Base-by-base conservation (phyloP, 345 rosid genomes). In the Turritis glabra region DNA sequence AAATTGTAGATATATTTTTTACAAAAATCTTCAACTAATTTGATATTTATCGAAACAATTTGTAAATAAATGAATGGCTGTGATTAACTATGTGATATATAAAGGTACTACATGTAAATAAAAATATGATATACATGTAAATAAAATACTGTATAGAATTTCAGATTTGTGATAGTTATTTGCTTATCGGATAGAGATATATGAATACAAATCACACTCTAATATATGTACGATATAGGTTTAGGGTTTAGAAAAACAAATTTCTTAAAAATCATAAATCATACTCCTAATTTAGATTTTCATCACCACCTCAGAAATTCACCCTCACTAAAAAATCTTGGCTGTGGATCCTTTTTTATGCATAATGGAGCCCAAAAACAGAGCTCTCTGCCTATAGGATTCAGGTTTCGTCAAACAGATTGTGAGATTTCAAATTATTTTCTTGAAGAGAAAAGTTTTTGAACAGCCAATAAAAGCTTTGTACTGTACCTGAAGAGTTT, bases 361-460 rank as follows among this genome's bases (percentile, higher is more conserved):
- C 6, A 22, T 10, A 38, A 73, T 73, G 71, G 64, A 53, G 32
- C 69, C 60, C 51, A 71, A 33, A 47, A 14, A 3, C 35, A 22
- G 21, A 50, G 55, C 22, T 33, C 9, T 43, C 48, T 73, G 47
- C 56, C 87, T 33, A 89, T 40, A 30, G 57, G 95, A 65, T 87
- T 72, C 69, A 82, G 91, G 68, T 92, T 92, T 64, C 86, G 64
- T 59, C 90, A 96, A 3, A 83, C 89, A 3, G 91, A 90, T 67
- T 87, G 78, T 69, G 98, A 92, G 82, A 84, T 92, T 21, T 63
- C 87, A 40, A 81, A 74, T 80, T 87, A 89, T 71, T 87, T 90
- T 79, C n/a, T 74, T 90, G 82, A 84, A 54, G 63, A 71, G 72
- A 32, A 90, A 90, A 77, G 86, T 58, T 43, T 65, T 80, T 17